Evolutionary conservation across 225 moss, liverwort and hornwort species (phyloP).

Genomic region (Takakia lepidozioides): DNA sequence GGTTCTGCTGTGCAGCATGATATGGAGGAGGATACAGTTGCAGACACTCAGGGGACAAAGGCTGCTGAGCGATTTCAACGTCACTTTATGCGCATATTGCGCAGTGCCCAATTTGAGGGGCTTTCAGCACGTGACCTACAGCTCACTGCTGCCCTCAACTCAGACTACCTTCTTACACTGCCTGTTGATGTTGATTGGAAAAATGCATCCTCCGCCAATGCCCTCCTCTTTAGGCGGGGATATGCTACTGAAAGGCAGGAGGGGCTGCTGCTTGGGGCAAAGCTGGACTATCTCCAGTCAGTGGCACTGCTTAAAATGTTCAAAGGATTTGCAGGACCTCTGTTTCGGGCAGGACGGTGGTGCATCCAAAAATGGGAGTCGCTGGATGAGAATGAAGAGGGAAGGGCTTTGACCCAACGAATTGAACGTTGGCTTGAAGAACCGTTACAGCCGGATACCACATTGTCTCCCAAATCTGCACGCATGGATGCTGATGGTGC

Average conservation of each 20-base stretch:
- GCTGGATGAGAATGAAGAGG: constrained; percentile 54
- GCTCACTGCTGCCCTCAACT: constrained; percentile 74
- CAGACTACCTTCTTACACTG: constrained; percentile 76
- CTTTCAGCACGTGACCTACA: constrained; percentile 72
- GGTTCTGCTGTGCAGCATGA: too few relatives aligned
- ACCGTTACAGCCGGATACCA: constrained; percentile 37
- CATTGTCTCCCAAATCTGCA: constrained; percentile 4
- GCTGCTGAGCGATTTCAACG: constrained; percentile 66
- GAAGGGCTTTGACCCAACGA: constrained; percentile 51
- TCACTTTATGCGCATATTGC: constrained; percentile 62
- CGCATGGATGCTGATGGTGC: constrained; percentile 10
- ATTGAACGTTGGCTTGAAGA: constrained; percentile 79
- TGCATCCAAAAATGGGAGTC: constrained; percentile 68
- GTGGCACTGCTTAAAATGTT: constrained; percentile 38
- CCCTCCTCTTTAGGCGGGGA: constrained; percentile 74
- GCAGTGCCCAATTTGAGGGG: constrained; percentile 74
- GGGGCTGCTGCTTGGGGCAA: constrained; percentile 78
- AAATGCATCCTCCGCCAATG: constrained; percentile 62
- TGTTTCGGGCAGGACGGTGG: constrained; percentile 69
- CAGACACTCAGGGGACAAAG: constrained; percentile 28
- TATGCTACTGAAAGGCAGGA: constrained; percentile 70
- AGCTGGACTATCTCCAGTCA: constrained; percentile 77
- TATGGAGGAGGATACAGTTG: constrained; percentile 9
- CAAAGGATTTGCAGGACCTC: constrained; percentile 57
- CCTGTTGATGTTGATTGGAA: constrained; percentile 92